phyloP scores from a whole-genome alignment of 768 basidiomycete species.

The Tephrocybe sp. region DNA sequence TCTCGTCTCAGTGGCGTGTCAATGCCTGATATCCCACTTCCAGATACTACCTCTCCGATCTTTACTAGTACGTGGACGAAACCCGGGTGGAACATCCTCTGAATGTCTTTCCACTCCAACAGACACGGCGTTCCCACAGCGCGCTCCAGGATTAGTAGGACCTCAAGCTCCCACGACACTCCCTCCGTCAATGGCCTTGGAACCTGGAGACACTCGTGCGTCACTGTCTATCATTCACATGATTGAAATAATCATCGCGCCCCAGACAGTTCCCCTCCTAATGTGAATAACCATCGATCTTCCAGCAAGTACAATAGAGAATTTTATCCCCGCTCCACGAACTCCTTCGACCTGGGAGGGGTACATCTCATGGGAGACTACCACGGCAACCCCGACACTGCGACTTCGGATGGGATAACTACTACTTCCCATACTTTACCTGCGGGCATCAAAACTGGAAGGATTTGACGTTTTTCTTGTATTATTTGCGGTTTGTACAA shows the following conservation, averaged over 20 bases:
- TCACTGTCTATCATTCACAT: neutral
- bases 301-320: neutral
- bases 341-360: constrained; percentile 1
- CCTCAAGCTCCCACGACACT: constrained; percentile 2
- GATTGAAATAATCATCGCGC: neutral
- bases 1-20: constrained; percentile 2
- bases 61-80: constrained; percentile 12
- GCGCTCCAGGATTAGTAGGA: neutral
- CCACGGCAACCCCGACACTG: neutral
- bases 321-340: neutral
- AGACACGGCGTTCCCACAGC: constrained; percentile 5
- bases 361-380: neutral
- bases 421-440: neutral
- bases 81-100: too few relatives aligned
- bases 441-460: neutral
- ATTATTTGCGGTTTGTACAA: neutral
- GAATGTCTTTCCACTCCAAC: neutral
- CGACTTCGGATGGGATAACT: neutral
- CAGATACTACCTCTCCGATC: neutral
- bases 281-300: neutral
- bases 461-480: neutral
- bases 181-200: constrained; percentile 5
- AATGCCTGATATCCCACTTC: constrained; percentile 4
- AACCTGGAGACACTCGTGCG: constrained; percentile 10
- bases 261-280: constrained; percentile 7